Conservation (phyloP, 352 stramenopile species). For the Pythium monospermum region DNA sequence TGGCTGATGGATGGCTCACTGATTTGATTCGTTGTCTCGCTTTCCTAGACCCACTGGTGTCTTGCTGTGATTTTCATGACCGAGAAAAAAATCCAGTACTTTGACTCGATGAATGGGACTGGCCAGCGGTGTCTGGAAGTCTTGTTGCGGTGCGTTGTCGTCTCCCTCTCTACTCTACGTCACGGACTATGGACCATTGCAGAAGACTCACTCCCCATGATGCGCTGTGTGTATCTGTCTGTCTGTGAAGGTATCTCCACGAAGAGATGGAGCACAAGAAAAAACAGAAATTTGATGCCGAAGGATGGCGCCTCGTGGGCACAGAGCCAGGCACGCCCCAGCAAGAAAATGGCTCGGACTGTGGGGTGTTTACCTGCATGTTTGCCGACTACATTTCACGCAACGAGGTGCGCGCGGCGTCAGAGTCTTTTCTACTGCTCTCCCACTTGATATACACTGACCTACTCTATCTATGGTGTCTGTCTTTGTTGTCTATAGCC, state of each 20-base stretch:
- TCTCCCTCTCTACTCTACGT: background rate
- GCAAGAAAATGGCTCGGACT: slow-evolving; percentile 82
- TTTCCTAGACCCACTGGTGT: slow-evolving; percentile 75
- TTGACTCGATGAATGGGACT: slow-evolving; percentile 76
- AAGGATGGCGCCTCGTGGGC: slow-evolving; percentile 62
- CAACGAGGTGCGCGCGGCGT: slow-evolving; percentile 38
- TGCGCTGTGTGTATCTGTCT: background rate
- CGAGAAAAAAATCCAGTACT: slow-evolving; percentile 89
- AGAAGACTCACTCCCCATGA: too few relatives aligned
- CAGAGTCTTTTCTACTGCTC: background rate
- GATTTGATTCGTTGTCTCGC: background rate
- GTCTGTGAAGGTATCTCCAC: slow-evolving; percentile 56
- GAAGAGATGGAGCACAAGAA: slow-evolving; percentile 87
- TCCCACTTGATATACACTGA: background rate
- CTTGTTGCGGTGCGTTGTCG: slow-evolving; percentile 40
- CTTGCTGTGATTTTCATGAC: slow-evolving; percentile 84
- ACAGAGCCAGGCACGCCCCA: slow-evolving; percentile 57
- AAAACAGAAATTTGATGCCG: slow-evolving; percentile 49
- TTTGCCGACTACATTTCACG: slow-evolving; percentile 78
- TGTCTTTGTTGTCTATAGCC: slow-evolving; percentile 29
- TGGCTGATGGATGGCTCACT: background rate
- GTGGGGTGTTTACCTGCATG: slow-evolving; percentile 83
- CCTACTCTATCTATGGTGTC: too few relatives aligned
- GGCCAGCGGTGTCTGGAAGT: slow-evolving; percentile 69
- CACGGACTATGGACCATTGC: too few relatives aligned